Evolutionary conservation across 2,329 filamentous ascomycete genomes (phyloP).

Genomic region (Arthrinium phaeospermum): DNA sequence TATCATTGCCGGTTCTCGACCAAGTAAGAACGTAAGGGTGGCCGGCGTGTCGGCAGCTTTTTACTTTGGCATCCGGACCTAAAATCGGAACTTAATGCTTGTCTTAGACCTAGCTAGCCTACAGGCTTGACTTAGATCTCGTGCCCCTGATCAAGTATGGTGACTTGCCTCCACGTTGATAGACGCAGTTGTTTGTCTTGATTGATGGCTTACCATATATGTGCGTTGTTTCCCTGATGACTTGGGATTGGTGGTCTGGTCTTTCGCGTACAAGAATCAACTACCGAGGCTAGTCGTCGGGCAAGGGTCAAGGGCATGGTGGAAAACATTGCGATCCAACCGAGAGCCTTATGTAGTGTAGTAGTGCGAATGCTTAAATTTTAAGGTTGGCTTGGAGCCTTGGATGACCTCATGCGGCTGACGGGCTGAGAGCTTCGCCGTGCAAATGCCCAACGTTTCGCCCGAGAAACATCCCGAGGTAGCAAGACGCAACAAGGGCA

Average conservation of each 20-base stretch:
- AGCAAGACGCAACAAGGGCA: background rate
- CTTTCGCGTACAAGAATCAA: background rate
- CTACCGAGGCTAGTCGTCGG: background rate
- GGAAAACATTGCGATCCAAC: background rate
- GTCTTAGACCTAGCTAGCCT: background rate
- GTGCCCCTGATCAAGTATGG: background rate
- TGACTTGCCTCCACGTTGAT: background rate
- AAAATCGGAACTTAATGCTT: constrained; percentile 1
- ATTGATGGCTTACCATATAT: background rate
- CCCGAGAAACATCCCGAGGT: background rate
- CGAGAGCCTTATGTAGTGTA: background rate
- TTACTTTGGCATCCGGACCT: constrained; percentile 4
- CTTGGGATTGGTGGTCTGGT: background rate
- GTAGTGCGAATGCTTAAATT: background rate
- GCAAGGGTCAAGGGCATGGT: background rate
- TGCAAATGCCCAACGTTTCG: background rate
- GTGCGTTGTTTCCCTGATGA: background rate
- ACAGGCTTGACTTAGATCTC: background rate
- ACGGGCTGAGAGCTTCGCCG: background rate
- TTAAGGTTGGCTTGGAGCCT: background rate
- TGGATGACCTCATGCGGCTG: constrained; percentile 6
- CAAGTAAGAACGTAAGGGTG: background rate
- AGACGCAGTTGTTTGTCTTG: background rate
- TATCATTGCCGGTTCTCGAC: background rate
- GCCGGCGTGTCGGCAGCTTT: background rate